These are phyloP conservation scores for Claviceps africana DNA, from an alignment of 2,329 filamentous ascomycete species.

Conservation along the genomic window DNA sequence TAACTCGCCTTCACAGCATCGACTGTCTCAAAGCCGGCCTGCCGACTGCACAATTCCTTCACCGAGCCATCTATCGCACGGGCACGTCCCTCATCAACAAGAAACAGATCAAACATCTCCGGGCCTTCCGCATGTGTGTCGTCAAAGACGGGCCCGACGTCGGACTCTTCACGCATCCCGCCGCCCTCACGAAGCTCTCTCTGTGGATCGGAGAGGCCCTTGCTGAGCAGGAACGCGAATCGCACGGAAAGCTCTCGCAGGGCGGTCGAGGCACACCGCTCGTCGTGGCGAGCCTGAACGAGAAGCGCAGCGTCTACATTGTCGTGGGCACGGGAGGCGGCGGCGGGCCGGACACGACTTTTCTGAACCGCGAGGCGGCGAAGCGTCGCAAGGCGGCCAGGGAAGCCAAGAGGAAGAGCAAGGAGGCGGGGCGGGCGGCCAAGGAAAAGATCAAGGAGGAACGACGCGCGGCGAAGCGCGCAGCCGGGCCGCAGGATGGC, in stretches of 20 bases:
- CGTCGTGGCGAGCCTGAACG: constrained; percentile 80
- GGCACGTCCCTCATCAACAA: constrained; percentile 87
- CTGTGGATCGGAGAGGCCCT: constrained; percentile 91
- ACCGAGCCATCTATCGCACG: constrained; percentile 84
- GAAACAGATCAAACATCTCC: constrained; percentile 80
- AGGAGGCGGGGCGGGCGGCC: constrained; percentile 41
- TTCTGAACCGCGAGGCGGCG: constrained; percentile 52
- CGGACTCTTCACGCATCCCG: constrained; percentile 79
- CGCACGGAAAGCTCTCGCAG: constrained; percentile 52
- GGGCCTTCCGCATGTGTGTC: constrained; percentile 87
- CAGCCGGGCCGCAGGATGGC: constrained; percentile 22
- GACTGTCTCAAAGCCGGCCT: constrained; percentile 63
- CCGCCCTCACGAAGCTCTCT: constrained; percentile 82
- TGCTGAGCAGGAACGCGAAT: constrained; percentile 71
- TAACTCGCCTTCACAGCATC: constrained; percentile 36
- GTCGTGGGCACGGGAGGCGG: constrained; percentile 88
- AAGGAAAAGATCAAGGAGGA: constrained; percentile 46
- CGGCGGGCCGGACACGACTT: constrained; percentile 57
- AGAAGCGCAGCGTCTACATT: constrained; percentile 74
- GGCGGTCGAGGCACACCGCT: constrained; percentile 68
- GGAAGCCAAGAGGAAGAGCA: constrained; percentile 47
- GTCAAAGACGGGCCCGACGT: constrained; percentile 93
- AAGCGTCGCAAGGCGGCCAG: constrained; percentile 49
- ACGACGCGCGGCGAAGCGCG: constrained; percentile 45
- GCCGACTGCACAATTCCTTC: constrained; percentile 73